phyloP scores from a whole-genome alignment of 75 land plant genomes.

The Ceratopteris richardii region DNA sequence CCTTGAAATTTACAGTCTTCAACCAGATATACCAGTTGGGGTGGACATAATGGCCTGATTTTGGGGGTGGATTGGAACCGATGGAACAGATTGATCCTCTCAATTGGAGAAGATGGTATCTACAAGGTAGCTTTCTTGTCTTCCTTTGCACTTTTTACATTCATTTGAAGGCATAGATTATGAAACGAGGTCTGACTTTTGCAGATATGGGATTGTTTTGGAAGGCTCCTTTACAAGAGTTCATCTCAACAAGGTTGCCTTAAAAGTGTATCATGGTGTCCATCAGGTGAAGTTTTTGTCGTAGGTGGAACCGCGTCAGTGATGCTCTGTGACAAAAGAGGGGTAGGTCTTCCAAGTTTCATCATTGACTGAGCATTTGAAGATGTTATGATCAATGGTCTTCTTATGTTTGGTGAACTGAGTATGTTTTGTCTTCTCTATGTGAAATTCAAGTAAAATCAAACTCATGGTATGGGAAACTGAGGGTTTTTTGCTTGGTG shows the following conservation, averaged over 20 bases:
- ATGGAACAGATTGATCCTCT: slow-evolving; percentile 17
- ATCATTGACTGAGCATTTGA: no score
- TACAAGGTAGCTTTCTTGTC: slow-evolving; percentile 20
- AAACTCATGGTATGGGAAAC: no score
- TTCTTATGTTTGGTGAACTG: no score
- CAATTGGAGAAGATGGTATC: slow-evolving; percentile 27
- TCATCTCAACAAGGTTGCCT: slow-evolving; percentile 7
- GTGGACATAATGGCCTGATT: slow-evolving; percentile 25
- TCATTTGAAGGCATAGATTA: background rate
- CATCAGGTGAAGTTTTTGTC: slow-evolving; percentile 35
- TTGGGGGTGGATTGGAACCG: slow-evolving; percentile 31
- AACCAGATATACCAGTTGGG: slow-evolving; percentile 21
- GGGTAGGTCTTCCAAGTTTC: no score
- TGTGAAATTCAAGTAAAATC: no score
- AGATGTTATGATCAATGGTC: background rate
- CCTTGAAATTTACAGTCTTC: slow-evolving; percentile 12
- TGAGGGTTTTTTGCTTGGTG: no score
- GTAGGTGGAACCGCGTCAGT: slow-evolving; percentile 18
- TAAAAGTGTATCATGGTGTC: slow-evolving; percentile 32
- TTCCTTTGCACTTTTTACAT: background rate
- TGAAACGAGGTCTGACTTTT: slow-evolving; percentile 1
- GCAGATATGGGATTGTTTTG: slow-evolving; percentile 40
- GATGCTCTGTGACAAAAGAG: slow-evolving; percentile 31
- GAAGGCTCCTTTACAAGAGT: slow-evolving; percentile 23
- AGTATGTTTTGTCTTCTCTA: no score